Percentiles rank a stretch among this genome's conserved stretches.
Conservation (phyloP, 441 rosid genomes). For the Gossypium davidsonii region DNA sequence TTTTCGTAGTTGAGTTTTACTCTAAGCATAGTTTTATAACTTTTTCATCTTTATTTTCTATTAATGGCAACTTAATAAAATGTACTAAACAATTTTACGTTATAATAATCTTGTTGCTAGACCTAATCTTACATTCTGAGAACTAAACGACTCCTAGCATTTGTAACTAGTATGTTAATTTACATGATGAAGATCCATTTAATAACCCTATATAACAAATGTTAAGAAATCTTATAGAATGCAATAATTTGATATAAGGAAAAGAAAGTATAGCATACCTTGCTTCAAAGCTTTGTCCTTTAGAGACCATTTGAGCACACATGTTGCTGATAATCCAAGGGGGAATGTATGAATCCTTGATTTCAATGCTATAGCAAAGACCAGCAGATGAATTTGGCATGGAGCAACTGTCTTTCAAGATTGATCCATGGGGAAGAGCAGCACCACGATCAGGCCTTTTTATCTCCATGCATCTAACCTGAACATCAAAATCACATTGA, state of each 20-base stretch:
- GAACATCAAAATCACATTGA: constrained; percentile 22
- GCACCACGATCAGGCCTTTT: constrained; percentile 35
- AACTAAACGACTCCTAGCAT: too few relatives aligned
- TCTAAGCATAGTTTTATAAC: too few relatives aligned
- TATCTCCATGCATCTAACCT: constrained; percentile 77
- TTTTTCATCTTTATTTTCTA: too few relatives aligned
- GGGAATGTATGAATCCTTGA: constrained; percentile 60
- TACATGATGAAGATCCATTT: not conserved
- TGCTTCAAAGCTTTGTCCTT: constrained; percentile 63
- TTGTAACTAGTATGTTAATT: not conserved
- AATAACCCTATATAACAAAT: not conserved
- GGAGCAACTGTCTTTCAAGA: constrained; percentile 21
- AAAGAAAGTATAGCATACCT: constrained; percentile 43
- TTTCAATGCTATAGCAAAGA: constrained; percentile 54
- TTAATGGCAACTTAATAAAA: too few relatives aligned
- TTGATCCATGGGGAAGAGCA: constrained; percentile 23
- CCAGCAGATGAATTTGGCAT: constrained; percentile 20
- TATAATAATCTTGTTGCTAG: too few relatives aligned
- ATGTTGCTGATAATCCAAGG: constrained; percentile 79
- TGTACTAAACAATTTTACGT: too few relatives aligned
- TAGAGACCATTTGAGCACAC: constrained; percentile 49
- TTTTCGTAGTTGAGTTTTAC: too few relatives aligned
- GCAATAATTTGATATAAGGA: not conserved
- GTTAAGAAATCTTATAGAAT: not conserved
- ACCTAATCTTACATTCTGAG: too few relatives aligned